Base-by-base conservation (phyloP, 78 protist genomes). In the Polysphondylium violaceum region DNA sequence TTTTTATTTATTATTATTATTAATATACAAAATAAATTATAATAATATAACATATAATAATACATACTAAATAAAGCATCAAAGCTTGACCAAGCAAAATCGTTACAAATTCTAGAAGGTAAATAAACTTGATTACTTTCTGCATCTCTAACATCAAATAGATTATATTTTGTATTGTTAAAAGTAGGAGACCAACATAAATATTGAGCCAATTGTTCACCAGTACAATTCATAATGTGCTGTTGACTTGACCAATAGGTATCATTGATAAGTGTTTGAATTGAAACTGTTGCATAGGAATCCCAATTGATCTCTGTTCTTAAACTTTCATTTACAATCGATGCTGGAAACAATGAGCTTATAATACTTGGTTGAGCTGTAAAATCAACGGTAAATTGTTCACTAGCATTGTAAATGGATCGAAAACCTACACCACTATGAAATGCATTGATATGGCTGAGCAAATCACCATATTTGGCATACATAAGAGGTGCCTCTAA, bases 351-450 rank as follows among this genome's bases (percentile, higher is more conserved):
- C 8, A 83, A 19, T 55, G 79, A 29, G 29, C 29, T 53, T 41
- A 58, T 58, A 19, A 83, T 61, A 27, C 73, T 36, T 33, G 91
- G 91, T 23, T 29, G 19, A 29, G 79, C 91, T 2, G 69, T 44
- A 58, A 64, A 83, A 59, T 83, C 81, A 14, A 69, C 35, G 38
- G 77, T 72, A 69, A 40, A 69, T 7, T 23, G 25, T 59, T 83
- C 79, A 6, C 58, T 14, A 11, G 71, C 41, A 35, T 33, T 56
- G 11, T 81, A 81, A 76, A 27, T n/a, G 36, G 91, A 25, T 31
- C 31, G 33, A 59, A 83, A 83, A 44, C 67, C 67, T 40, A 83
- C 25, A 56, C 91, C 91, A 31, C 71, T 55, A 43, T 83, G 91
- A 58, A 71, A 83, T 29, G 91, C 91, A 35, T 69, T 83, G 29